Evolutionary conservation across 2,329 filamentous ascomycete genomes (phyloP), one percentile per base, ranked within the genome.

Genomic region (Colletotrichum caudatum): DNA sequence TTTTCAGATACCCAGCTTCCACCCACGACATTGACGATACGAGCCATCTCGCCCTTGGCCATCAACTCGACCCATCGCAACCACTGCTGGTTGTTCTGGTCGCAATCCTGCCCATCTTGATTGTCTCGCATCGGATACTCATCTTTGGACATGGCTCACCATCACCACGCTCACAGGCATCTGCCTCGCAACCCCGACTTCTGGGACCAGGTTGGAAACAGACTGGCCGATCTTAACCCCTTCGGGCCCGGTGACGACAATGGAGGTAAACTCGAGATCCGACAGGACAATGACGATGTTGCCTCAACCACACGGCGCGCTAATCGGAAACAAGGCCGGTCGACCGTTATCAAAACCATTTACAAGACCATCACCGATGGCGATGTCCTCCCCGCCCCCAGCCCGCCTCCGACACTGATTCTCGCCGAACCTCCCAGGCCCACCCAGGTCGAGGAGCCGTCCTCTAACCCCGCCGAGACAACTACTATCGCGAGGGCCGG

Each of bases 291-390:
- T 35, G 61, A 63, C 57, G 66, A 72, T 39, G 57, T 59, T 29
- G 35, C 35, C 50, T 54, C 56, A 50, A 39, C 70, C 69, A 72
- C 61, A 35, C 60, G 41, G 54, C 60, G 57, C 33, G 67, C 70
- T 72, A 72, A 72, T 66, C 66, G 63, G 11, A 70, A 33, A 51
- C 35, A 72, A 72, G 70, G 61, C 26, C 61, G 66, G 35, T 67
- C 71, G 26, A 82, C 80, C 23, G 76, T 82, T 53, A 75, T 80
- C 44, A 76, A 76, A 18, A 83, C 82, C 23, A 79, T 85, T 26
- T 85, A 82, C 75, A 80, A 81, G 61, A 86, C 84, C 48, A 72
- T 72, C 65, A 69, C 69, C 46, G 69, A 60, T 14, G 65, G 35
- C 54, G 54, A 56, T 26, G 12, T 9, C 37, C 51, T 37, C 39